These are phyloP conservation scores for Phytophthora citrophthora DNA, from an alignment of 352 stramenopile species.

Conservation along the genomic window DNA sequence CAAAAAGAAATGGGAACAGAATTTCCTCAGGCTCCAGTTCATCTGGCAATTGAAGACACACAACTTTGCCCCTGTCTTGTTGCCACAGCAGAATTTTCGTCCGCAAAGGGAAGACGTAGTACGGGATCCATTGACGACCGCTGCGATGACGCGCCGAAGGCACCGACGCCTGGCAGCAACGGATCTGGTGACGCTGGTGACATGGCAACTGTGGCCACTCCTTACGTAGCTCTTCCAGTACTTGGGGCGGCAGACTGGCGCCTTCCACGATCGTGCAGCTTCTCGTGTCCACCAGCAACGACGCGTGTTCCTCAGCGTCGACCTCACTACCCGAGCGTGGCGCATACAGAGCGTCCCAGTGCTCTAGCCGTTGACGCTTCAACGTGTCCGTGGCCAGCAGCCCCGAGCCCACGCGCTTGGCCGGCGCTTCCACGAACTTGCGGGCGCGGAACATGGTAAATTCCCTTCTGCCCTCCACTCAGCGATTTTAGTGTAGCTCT, in stretches of 20 bases:
- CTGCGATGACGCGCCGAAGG: conserved; percentile 54
- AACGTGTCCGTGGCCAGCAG: conserved; percentile 47
- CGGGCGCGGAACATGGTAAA: conserved; percentile 73
- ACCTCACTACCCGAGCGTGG: conserved; percentile 10
- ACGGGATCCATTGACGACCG: conserved; percentile 58
- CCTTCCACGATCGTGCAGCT: conserved; percentile 60
- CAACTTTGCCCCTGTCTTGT: conserved; percentile 49
- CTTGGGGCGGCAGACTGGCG: conserved; percentile 40
- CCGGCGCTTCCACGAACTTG: conserved; percentile 66
- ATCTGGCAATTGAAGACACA: conserved; percentile 62
- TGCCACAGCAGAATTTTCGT: conserved; percentile 77
- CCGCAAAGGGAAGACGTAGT: conserved; percentile 63
- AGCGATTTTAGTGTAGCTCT: background rate
- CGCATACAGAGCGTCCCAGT: conserved; percentile 32
- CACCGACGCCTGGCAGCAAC: conserved; percentile 46
- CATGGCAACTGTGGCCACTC: conserved; percentile 35
- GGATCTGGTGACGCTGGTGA: conserved; percentile 24
- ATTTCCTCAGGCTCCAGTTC: conserved; percentile 54
- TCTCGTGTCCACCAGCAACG: conserved; percentile 60
- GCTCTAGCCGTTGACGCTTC: conserved; percentile 76
- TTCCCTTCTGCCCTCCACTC: no score
- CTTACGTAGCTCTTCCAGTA: conserved; percentile 58
- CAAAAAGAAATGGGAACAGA: conserved; percentile 72
- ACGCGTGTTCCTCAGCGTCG: conserved; percentile 17
- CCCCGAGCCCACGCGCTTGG: conserved; percentile 58